Conservation (phyloP, 495 filamentous ascomycete species). For the Trichodelitschia bisporula region DNA sequence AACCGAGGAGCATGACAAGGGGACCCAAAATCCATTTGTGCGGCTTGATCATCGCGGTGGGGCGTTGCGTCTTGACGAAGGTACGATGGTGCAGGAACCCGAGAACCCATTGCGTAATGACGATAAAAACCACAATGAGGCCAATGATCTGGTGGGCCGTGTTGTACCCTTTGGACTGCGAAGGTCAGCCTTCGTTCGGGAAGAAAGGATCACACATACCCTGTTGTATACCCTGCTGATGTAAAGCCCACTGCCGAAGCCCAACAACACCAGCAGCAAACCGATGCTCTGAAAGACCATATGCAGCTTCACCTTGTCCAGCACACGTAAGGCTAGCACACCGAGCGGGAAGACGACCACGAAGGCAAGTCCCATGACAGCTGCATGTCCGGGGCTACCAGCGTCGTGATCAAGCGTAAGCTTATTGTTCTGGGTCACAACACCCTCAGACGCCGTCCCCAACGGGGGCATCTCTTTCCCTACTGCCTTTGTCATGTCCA, state of each 20-base stretch:
- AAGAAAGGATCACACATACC: conserved; percentile 12
- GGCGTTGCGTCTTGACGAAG: conserved; percentile 19
- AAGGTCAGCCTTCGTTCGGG: not conserved
- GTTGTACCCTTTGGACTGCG: conserved; percentile 23
- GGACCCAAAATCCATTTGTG: conserved; percentile 26
- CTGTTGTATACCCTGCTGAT: conserved; percentile 25
- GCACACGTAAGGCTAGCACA: conserved; percentile 22
- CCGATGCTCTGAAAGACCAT: conserved; percentile 21
- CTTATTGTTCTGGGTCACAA: not conserved
- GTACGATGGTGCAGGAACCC: conserved; percentile 22
- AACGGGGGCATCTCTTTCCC: conserved; percentile 6
- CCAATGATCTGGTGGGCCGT: conserved; percentile 35
- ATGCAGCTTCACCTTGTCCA: conserved; percentile 24
- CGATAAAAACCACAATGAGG: conserved; percentile 21
- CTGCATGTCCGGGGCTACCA: conserved; percentile 23
- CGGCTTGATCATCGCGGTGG: conserved; percentile 19
- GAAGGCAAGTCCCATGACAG: conserved; percentile 26
- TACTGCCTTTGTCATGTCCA: conserved; percentile 25
- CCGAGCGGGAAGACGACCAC: conserved; percentile 30
- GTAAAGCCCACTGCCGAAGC: conserved; percentile 24
- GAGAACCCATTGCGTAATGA: conserved; percentile 23
- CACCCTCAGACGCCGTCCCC: conserved; percentile 1
- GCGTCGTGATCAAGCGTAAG: conserved; percentile 12
- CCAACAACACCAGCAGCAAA: conserved; percentile 20
- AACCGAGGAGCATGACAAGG: conserved; percentile 22